phyloP scores from a whole-genome alignment of 75 land plant species.

The Pseudotsuga menziesii region DNA sequence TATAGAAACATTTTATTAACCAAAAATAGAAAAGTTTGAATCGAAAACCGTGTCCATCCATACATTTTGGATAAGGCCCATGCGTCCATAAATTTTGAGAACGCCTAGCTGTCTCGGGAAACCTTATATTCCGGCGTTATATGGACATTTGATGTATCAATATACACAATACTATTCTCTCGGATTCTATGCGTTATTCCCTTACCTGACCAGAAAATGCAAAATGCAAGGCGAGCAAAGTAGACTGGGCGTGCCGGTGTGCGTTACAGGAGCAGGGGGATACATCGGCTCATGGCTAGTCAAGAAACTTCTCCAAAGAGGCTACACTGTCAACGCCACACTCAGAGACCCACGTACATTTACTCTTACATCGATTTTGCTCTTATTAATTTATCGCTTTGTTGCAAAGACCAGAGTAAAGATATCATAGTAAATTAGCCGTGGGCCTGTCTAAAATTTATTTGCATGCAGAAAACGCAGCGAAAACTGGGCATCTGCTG shows the following conservation, averaged over 20 bases:
- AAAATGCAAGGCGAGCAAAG: neutral
- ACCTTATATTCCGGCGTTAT: too few species aligned
- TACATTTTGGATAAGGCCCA: too few species aligned
- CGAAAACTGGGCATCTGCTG: conserved; percentile 46
- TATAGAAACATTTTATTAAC: too few species aligned
- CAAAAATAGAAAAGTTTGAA: too few species aligned
- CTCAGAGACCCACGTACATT: neutral
- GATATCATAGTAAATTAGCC: neutral
- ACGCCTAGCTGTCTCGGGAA: too few species aligned
- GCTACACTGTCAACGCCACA: conserved; percentile 24
- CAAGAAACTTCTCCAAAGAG: conserved; percentile 22
- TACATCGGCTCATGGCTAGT: conserved; percentile 27
- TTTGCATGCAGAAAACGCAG: conserved; percentile 25
- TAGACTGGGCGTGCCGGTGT: neutral
- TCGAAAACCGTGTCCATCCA: too few species aligned
- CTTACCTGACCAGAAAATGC: too few species aligned
- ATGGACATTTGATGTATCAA: too few species aligned
- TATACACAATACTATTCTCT: too few species aligned
- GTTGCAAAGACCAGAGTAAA: neutral
- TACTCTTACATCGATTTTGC: neutral
- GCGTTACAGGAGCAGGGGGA: conserved; percentile 28
- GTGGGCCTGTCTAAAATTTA: neutral
- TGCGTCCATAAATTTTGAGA: too few species aligned
- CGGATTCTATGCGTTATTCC: too few species aligned
- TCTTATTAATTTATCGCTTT: neutral